Evolutionary conservation across 2,329 filamentous ascomycete genomes (phyloP).

Genomic region (Stachybotrys elegans): DNA sequence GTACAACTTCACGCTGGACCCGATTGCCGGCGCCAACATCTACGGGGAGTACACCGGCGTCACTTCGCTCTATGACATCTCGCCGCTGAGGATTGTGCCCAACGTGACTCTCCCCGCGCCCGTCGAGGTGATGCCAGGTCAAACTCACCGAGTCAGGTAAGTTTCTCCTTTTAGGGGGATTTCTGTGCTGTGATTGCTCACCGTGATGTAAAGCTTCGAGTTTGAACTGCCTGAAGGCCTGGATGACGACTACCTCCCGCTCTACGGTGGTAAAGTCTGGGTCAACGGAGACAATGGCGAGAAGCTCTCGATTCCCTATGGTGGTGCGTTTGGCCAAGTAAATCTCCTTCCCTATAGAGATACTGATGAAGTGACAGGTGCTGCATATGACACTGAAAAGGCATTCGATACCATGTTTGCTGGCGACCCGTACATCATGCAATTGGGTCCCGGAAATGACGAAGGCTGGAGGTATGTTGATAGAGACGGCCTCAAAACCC

Average conservation of each 20-base stretch:
- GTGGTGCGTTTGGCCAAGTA: conserved; percentile 18
- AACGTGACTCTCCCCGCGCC: conserved; percentile 21
- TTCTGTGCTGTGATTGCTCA: conserved; percentile 5
- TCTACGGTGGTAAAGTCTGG: conserved; percentile 40
- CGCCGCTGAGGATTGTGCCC: conserved; percentile 21
- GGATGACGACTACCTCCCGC: conserved; percentile 29
- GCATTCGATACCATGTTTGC: conserved; percentile 32
- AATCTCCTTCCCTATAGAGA: no score
- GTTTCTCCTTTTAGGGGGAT: neutral
- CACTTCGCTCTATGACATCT: conserved; percentile 17
- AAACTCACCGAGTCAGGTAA: conserved; percentile 22
- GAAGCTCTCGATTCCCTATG: conserved; percentile 36
- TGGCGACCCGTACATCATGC: conserved; percentile 18
- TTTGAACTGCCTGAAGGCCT: conserved; percentile 22
- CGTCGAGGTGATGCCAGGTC: conserved; percentile 20
- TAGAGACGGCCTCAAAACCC: neutral
- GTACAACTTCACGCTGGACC: conserved; percentile 36
- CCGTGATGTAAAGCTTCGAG: conserved; percentile 15
- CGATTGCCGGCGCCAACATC: conserved; percentile 33
- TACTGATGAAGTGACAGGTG: no score
- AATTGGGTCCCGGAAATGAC: no score
- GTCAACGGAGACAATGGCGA: conserved; percentile 35
- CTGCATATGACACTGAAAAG: conserved; percentile 31
- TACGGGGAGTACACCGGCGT: conserved; percentile 23
- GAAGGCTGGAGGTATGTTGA: conserved; percentile 17